Base-by-base conservation (phyloP, 192 early-diverging fungal species). In the Allomyces macrogynus region DNA sequence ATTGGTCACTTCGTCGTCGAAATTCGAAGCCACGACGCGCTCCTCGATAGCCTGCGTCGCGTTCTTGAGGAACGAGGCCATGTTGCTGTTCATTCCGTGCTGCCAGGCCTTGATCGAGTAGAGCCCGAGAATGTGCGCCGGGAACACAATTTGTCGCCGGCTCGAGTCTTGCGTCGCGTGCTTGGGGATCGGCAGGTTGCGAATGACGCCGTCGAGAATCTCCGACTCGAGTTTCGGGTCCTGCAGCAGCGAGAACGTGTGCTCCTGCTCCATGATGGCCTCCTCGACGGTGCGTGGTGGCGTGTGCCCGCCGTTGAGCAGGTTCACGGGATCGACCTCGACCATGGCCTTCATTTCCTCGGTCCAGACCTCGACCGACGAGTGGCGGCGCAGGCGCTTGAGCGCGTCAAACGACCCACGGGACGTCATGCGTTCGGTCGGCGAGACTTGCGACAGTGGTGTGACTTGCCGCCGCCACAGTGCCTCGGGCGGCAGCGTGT, bases 101-200 rank as follows among this genome's bases (percentile, higher is more conserved):
- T 85, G 83, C 78, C 92, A 82, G 81, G 93, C 85, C 73, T 95
- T 89, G 62, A 86, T 84, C 43, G 88, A 83, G 74, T 81, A 79
- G 66, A 86, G 76, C 40, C 92, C 89, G 64, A 97, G 93, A 40
- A 91, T 73, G 65, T 96, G 93, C 18, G 96, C 89, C 0, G 94
- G 93, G 86, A 93, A 96, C 72, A 96, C 81, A 61, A 99, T 87
- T 70, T 93, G 92, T 75, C 84, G 89, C 72, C 74, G 74, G 63
- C 74, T 84, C 26, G 85, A 74, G 32, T 84, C 81, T 66, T 90
- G 87, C 5, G 84, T 77, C 67, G 76, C 86, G 63, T 90, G 91
- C 42, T 91, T 76, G 11, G 93, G 92, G 67, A 97, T 92, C 69
- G 89, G 87, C 42, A 97, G 76, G 69, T 86, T 86, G 68, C 83